Evolutionary conservation across 768 basidiomycete species (phyloP).

Genomic region (Nidularia pulvinata): DNA sequence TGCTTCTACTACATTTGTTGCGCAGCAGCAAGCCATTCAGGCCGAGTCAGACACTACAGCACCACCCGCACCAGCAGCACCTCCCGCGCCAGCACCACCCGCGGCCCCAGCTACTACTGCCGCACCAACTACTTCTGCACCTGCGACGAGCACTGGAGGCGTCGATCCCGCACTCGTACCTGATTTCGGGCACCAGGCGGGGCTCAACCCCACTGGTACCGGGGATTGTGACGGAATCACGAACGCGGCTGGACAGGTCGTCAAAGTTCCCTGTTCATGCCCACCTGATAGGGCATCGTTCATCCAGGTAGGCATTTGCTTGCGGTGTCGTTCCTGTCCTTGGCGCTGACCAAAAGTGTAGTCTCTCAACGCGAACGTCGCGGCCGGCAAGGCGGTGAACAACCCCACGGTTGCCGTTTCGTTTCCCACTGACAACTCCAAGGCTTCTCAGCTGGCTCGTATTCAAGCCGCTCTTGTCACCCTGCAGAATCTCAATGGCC

Average conservation of each 20-base stretch:
- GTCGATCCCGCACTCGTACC: slow-evolving; percentile 59
- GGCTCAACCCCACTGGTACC: slow-evolving; percentile 64
- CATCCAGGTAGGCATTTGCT: slow-evolving; percentile 34
- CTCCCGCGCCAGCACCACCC: slow-evolving; percentile 20
- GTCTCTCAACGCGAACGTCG: slow-evolving; percentile 55
- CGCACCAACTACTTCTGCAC: slow-evolving; percentile 2
- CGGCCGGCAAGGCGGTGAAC: slow-evolving; percentile 62
- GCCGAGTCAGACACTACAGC: slow-evolving; percentile 4
- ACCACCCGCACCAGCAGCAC: slow-evolving; percentile 11
- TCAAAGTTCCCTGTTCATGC: slow-evolving; percentile 69
- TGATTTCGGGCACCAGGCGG: slow-evolving; percentile 51
- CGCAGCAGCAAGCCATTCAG: slow-evolving; percentile 34
- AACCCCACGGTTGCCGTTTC: slow-evolving; percentile 53
- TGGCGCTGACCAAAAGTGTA: slow-evolving; percentile 8
- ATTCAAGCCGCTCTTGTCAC: slow-evolving; percentile 61
- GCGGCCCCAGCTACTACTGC: slow-evolving; percentile 11
- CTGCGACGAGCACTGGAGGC: slow-evolving; percentile 19
- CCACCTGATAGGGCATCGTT: slow-evolving; percentile 56
- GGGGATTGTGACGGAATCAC: slow-evolving; percentile 72
- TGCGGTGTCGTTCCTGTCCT: background rate
- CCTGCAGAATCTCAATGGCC: slow-evolving; percentile 70
- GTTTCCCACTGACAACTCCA: slow-evolving; percentile 65
- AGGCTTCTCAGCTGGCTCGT: slow-evolving; percentile 52
- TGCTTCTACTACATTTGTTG: slow-evolving; percentile 60
- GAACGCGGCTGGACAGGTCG: slow-evolving; percentile 48